These are phyloP conservation scores for Pisolithus orientalis DNA, from an alignment of 768 basidiomycete species.

Conservation along the genomic window DNA sequence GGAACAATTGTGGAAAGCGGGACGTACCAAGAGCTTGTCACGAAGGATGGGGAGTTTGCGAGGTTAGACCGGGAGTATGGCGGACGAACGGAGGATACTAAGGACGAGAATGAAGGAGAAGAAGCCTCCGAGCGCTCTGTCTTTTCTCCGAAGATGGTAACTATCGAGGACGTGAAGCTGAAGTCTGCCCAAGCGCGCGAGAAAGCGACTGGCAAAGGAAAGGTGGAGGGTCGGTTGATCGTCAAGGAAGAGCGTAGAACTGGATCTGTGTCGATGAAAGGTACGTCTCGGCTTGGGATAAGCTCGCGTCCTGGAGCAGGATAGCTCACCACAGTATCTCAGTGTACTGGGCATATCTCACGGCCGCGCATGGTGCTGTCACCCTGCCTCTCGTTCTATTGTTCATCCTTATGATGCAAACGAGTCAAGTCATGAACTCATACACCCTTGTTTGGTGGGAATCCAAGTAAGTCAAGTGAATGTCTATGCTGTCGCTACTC, in stretches of 20 bases:
- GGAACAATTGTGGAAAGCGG: slow-evolving; percentile 44
- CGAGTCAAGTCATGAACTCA: slow-evolving; percentile 51
- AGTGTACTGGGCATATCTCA: slow-evolving; percentile 55
- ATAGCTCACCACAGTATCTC: not conserved
- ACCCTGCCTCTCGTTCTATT: slow-evolving; percentile 47
- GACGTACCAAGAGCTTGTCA: slow-evolving; percentile 47
- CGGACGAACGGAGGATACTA: slow-evolving; percentile 33
- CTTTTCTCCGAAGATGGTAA: slow-evolving; percentile 5
- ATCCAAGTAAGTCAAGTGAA: slow-evolving; percentile 36
- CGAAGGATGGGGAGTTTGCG: slow-evolving; percentile 46
- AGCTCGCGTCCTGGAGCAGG: no score
- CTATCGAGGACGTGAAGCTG: slow-evolving; percentile 30
- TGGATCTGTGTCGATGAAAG: slow-evolving; percentile 49
- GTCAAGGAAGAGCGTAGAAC: slow-evolving; percentile 60
- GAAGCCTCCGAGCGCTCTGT: slow-evolving; percentile 1
- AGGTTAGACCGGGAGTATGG: slow-evolving; percentile 58
- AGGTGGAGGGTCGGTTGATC: slow-evolving; percentile 61
- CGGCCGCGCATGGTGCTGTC: slow-evolving; percentile 45
- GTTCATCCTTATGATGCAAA: slow-evolving; percentile 53
- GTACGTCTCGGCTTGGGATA: slow-evolving; percentile 21
- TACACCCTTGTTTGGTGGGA: slow-evolving; percentile 75
- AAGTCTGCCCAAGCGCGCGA: slow-evolving; percentile 31
- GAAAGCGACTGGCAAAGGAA: slow-evolving; percentile 48
- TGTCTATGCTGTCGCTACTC: no score
- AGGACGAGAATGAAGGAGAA: slow-evolving; percentile 22